Percentiles rank a stretch among this genome's conserved stretches.
phyloP scores from a whole-genome alignment of 2,329 filamentous ascomycete species.

The Aquanectria penicillioides region DNA sequence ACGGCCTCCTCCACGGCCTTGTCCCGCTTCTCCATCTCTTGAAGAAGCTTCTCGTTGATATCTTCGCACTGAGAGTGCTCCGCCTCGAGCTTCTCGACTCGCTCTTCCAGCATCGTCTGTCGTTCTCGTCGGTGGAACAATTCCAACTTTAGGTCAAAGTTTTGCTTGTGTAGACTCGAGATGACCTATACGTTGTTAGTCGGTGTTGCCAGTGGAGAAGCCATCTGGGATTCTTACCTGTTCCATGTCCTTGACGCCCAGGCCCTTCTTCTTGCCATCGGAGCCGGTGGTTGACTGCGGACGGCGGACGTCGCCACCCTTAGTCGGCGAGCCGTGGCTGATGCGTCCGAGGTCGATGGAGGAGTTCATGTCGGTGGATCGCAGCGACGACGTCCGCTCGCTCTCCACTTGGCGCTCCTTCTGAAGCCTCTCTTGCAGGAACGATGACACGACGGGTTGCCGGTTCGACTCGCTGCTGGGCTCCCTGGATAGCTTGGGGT shows the following conservation, averaged over 20 bases:
- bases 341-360: constrained; percentile 51
- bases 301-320: constrained; percentile 48
- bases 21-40: constrained; percentile 74
- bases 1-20: constrained; percentile 77
- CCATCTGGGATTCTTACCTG: constrained; percentile 61
- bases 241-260: constrained; percentile 76
- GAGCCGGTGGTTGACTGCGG: constrained; percentile 55
- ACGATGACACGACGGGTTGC: constrained; percentile 57
- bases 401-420: constrained; percentile 61
- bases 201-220: neutral
- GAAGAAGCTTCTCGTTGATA: constrained; percentile 66
- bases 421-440: constrained; percentile 66
- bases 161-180: constrained; percentile 77
- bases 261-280: constrained; percentile 60
- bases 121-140: constrained; percentile 75
- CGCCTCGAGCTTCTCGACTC: constrained; percentile 63
- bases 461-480: constrained; percentile 53
- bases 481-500: constrained; percentile 56
- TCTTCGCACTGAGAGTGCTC: constrained; percentile 65
- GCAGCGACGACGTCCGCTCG: constrained; percentile 52
- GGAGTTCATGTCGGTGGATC: constrained; percentile 49
- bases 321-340: constrained; percentile 52
- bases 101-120: constrained; percentile 67
- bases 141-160: constrained; percentile 80
- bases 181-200: constrained; percentile 61